Conservation (phyloP, 805 yeast genomes). For the Lipomyces mesembrius region DNA sequence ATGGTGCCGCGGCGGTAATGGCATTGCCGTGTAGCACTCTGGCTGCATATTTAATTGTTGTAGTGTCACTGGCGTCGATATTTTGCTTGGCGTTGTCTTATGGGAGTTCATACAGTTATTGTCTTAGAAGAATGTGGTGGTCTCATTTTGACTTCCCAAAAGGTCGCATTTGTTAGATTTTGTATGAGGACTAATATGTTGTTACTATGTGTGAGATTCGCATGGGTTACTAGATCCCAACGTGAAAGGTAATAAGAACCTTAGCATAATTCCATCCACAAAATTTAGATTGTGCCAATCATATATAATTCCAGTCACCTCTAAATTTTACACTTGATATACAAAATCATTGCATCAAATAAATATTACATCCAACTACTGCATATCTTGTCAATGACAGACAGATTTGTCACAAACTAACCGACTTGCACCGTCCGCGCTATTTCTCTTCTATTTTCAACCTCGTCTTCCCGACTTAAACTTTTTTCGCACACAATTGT, state of each 20-base stretch:
- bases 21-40: slow-evolving; percentile 43
- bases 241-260: too few relatives aligned
- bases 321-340: background rate
- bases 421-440: background rate
- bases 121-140: too few relatives aligned
- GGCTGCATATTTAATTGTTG: background rate
- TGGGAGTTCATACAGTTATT: background rate
- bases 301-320: background rate
- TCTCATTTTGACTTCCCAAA: too few relatives aligned
- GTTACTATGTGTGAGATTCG: too few relatives aligned
- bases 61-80: background rate
- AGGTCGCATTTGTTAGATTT: background rate
- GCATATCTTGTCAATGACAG: background rate
- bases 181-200: too few relatives aligned
- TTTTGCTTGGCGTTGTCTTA: background rate
- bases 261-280: background rate
- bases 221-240: too few relatives aligned
- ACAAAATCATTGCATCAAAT: background rate
- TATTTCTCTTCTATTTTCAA: background rate
- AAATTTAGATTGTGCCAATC: too few relatives aligned
- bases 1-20: slow-evolving; percentile 49
- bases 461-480: slow-evolving; percentile 25
- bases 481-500: slow-evolving; percentile 35
- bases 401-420: background rate
- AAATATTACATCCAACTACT: background rate